These are phyloP conservation scores for Aspergillus heteromorphus DNA, from an alignment of 495 filamentous ascomycete species.

Conservation along the genomic window DNA sequence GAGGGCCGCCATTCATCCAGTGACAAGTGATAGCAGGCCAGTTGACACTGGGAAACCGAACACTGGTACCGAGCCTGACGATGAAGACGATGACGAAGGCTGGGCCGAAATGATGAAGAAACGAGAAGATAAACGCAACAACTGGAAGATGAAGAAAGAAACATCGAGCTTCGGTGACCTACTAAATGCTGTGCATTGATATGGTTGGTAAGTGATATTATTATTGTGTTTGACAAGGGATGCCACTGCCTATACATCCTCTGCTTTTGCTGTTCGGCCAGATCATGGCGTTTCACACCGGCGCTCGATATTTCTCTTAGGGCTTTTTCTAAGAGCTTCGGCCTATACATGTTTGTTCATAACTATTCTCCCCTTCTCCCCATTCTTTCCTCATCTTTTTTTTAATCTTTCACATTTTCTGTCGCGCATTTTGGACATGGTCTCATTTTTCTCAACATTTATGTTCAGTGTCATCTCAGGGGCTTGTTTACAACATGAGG, in stretches of 20 bases:
- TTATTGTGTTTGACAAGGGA: not conserved
- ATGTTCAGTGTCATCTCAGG: not conserved
- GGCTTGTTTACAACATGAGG: not conserved
- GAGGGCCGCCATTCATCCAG: slow-evolving; percentile 27
- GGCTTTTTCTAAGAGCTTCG: not conserved
- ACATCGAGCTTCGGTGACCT: slow-evolving; percentile 37
- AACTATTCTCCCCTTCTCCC: not conserved
- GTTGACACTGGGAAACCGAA: slow-evolving; percentile 22
- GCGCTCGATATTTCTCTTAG: not conserved
- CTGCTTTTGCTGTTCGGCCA: slow-evolving; percentile 14
- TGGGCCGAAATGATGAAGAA: slow-evolving; percentile 86
- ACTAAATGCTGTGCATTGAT: slow-evolving; percentile 40
- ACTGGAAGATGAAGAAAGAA: slow-evolving; percentile 65
- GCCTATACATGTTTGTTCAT: not conserved
- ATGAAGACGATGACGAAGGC: slow-evolving; percentile 78
- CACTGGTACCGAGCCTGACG: slow-evolving; percentile 29
- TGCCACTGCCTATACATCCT: slow-evolving; percentile 2
- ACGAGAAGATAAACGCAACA: slow-evolving; percentile 69
- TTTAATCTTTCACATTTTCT: slow-evolving; percentile 6
- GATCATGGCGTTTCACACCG: not conserved
- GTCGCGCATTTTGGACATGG: too few species aligned
- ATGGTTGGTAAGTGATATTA: not conserved
- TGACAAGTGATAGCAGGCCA: slow-evolving; percentile 24
- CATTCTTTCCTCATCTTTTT: slow-evolving; percentile 2
- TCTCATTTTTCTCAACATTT: not conserved